Conservation (phyloP, 2,329 filamentous ascomycete genomes). For the Trichoderma endophyticum region DNA sequence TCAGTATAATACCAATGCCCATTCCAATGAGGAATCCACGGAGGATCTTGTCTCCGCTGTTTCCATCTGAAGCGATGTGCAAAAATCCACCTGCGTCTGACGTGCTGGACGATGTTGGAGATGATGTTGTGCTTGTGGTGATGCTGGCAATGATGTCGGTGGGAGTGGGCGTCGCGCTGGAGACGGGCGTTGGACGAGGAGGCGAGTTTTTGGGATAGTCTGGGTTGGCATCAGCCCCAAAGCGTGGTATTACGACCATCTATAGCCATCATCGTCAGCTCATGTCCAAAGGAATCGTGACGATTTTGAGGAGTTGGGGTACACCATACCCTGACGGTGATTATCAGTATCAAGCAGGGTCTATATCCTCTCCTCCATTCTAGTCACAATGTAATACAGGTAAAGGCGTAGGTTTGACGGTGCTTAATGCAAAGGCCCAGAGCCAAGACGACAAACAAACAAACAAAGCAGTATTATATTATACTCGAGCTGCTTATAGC, state of each 20-base stretch:
- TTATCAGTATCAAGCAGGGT: neutral
- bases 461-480: neutral
- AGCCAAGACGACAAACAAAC: neutral
- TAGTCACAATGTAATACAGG: neutral
- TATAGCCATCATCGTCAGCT: neutral
- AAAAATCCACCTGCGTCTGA: conserved; percentile 11
- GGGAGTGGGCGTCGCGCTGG: neutral
- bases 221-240: neutral
- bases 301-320: too few species aligned
- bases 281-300: neutral
- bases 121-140: neutral
- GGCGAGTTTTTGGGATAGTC: neutral
- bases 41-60: conserved; percentile 32
- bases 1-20: conserved; percentile 32
- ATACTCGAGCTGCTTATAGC: neutral
- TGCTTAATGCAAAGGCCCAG: neutral
- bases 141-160: neutral
- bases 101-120: neutral
- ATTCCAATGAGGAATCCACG: conserved; percentile 35
- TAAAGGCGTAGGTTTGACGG: neutral
- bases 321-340: neutral
- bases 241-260: neutral
- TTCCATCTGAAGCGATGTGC: conserved; percentile 29
- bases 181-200: neutral
- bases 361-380: conserved; percentile 11